Evolutionary conservation across 2,329 filamentous ascomycete genomes (phyloP).

Genomic region (Fusarium virguliforme): DNA sequence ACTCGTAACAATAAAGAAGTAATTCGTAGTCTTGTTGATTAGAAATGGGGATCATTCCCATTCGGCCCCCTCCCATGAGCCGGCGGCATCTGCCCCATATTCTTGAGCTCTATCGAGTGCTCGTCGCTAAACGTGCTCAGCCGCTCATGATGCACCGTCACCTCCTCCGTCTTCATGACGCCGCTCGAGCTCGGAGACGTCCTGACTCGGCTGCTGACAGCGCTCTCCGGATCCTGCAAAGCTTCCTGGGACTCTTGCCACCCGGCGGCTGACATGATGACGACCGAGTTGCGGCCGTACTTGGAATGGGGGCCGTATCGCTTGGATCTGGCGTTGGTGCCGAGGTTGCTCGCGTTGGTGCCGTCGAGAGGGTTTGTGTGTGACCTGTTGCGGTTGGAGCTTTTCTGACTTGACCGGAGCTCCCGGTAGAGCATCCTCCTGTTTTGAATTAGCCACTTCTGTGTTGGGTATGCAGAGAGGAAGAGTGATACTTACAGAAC

Average conservation of each 20-base stretch:
- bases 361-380: conserved; percentile 29
- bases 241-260: conserved; percentile 56
- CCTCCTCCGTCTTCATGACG: conserved; percentile 54
- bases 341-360: conserved; percentile 19
- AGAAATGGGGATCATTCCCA: not conserved
- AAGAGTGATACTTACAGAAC: conserved; percentile 49
- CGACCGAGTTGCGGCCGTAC: conserved; percentile 53
- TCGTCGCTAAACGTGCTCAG: conserved; percentile 42
- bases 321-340: conserved; percentile 36
- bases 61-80: not conserved
- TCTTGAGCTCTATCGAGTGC: conserved; percentile 45
- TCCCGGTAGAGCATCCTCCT: conserved; percentile 57
- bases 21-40: not conserved
- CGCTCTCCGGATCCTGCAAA: conserved; percentile 46
- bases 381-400: conserved; percentile 49
- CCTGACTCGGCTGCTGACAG: conserved; percentile 14
- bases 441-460: conserved; percentile 21
- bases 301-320: conserved; percentile 40
- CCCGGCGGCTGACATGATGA: conserved; percentile 53
- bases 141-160: conserved; percentile 49
- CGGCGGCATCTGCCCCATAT: conserved; percentile 11
- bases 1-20: not conserved
- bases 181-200: conserved; percentile 36
- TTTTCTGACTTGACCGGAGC: conserved; percentile 52
- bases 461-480: not conserved